These are phyloP conservation scores for Phenoliferia sp. DNA, from an alignment of 1,284 basidiomycete species.

Conservation along the genomic window DNA sequence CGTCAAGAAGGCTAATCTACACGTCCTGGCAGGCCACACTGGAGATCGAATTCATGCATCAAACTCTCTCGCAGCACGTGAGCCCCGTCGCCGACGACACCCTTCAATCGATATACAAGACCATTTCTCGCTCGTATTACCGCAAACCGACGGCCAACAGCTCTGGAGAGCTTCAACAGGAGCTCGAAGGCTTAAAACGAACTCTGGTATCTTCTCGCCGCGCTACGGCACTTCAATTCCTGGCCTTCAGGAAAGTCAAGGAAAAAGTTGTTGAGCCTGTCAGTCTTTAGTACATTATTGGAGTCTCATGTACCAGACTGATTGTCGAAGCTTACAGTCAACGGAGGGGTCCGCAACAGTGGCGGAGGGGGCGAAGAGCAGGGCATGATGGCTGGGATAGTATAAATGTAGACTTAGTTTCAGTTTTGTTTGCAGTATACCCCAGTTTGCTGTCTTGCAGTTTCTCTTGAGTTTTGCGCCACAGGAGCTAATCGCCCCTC, in stretches of 20 bases:
- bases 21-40: conserved; percentile 73
- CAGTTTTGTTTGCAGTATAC: not conserved
- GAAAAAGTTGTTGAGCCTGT: not conserved
- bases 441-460: not conserved
- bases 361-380: not conserved
- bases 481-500: too few relatives aligned
- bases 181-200: conserved; percentile 85
- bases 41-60: conserved; percentile 98
- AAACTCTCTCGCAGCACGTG: conserved; percentile 84
- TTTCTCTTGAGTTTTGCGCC: too few relatives aligned
- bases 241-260: conserved; percentile 40
- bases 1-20: not conserved
- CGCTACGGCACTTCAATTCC: conserved; percentile 88
- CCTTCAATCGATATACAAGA: conserved; percentile 85
- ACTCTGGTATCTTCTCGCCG: conserved; percentile 79
- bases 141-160: conserved; percentile 54
- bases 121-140: conserved; percentile 85
- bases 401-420: not conserved
- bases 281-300: too few relatives aligned
- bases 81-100: conserved; percentile 71
- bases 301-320: not conserved
- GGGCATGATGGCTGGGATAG: not conserved
- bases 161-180: conserved; percentile 47
- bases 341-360: not conserved
- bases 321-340: not conserved